phyloP scores from a whole-genome alignment of 306 rosid genomes.

The Ochetophila trinervis region DNA sequence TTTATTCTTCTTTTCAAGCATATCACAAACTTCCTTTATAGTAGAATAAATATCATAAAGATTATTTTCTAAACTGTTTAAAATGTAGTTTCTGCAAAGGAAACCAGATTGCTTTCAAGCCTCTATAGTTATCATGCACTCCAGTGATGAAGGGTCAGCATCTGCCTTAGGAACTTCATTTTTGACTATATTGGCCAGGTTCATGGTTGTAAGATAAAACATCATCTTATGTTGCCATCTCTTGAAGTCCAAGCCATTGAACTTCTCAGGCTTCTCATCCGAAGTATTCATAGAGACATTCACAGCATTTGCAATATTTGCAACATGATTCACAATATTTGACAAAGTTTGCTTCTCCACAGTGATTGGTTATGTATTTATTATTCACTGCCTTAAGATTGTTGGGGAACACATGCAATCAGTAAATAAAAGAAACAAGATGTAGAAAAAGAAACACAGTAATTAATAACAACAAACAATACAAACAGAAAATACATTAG shows the following conservation, averaged over 20 bases:
- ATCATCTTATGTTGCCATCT: constrained; percentile 9
- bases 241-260: background rate
- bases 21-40: background rate
- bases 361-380: no score
- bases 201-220: background rate
- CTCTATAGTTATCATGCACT: background rate
- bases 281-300: no score
- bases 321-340: no score
- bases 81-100: background rate
- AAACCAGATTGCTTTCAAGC: background rate
- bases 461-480: no score
- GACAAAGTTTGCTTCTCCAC: no score
- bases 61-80: background rate
- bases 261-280: background rate
- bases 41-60: background rate
- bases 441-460: no score
- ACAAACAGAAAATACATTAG: no score
- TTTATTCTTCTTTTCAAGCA: background rate
- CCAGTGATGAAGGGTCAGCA: background rate
- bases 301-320: no score
- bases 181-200: background rate
- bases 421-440: no score
- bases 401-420: no score
- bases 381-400: no score
- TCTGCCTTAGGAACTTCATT: background rate